Evolutionary conservation across 768 basidiomycete genomes (phyloP).

Genomic region (Pseudohyphozyma bogoriensis): DNA sequence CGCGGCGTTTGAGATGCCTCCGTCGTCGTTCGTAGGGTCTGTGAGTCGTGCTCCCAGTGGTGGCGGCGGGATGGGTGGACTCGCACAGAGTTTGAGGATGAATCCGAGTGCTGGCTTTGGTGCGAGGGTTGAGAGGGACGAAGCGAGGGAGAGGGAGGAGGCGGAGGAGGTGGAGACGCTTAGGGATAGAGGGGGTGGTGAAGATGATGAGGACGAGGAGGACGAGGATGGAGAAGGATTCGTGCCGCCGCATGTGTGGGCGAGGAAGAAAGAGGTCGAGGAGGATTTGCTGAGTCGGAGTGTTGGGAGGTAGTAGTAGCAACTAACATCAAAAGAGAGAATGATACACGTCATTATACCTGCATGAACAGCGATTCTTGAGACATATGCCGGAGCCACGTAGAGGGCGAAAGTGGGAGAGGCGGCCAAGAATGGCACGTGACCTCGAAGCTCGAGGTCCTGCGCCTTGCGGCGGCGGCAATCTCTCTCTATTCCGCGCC

Average conservation of each 20-base stretch:
- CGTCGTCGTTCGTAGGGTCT: background rate
- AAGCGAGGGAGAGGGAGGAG: background rate
- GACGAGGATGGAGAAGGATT: conserved; percentile 10
- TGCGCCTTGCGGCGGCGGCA: too few relatives aligned
- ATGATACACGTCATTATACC: too few relatives aligned
- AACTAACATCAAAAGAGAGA: too few relatives aligned
- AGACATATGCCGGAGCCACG: too few relatives aligned
- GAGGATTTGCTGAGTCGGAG: conserved; percentile 21
- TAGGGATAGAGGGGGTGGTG: background rate
- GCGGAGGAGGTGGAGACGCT: background rate
- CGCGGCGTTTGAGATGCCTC: background rate
- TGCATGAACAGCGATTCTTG: too few relatives aligned
- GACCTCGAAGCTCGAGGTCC: too few relatives aligned
- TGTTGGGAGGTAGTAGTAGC: conserved; percentile 6
- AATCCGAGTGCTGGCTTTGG: background rate
- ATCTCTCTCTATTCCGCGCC: too few relatives aligned
- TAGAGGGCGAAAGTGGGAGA: too few relatives aligned
- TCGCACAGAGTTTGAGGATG: background rate
- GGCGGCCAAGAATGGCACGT: too few relatives aligned
- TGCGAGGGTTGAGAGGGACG: background rate
- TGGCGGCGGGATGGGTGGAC: background rate
- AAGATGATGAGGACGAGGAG: background rate
- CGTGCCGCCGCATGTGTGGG: conserved; percentile 19
- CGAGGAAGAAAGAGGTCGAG: conserved; percentile 1
- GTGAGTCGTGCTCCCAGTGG: background rate